Base-by-base conservation (phyloP, 345 rosid species). In the Eucalyptus regnans region DNA sequence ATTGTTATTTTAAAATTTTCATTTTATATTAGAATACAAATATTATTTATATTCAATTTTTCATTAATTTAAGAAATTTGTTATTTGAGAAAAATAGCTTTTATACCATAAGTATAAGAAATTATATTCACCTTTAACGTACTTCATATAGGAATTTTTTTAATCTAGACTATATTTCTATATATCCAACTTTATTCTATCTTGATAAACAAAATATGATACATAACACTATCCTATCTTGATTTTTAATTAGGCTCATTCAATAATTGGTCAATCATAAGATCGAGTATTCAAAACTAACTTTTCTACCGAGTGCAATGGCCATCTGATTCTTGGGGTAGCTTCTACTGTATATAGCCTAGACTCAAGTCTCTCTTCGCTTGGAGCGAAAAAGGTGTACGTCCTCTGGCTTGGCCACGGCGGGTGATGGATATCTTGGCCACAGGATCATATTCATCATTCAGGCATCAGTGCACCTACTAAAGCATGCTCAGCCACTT, bases 261-360 rank as follows among this genome's bases (percentile, higher is more conserved):
- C 88, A 16, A 80, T 31, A 33, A 9, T 16, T 5, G 4, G 22
- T 31, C 43, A 8, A 66, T 31, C 1, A 3, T 66, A 8, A 66
- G 79, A 15, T 66, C 22, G 37, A 31, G 43, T 68, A 48, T 25
- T 58, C 15, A 16, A 86, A 88, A 90, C 95, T 88, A 88, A 97
- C 23, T 98, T 99, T 96, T 93, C 99, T 97, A 58, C 96, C 98
- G 46, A 96, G 98, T 87, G 98, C 99, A 87, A 97, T 98, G 76
- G 97, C 97, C 99, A 96, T 93, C 90, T 97, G 98, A 91, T 96
- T 97, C 95, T 96, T 96, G 48, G 95, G 93, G 95, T 96, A 97
- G 94, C 98, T 95, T 90, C 96, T 92, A 92, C 98, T 2, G 37
- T 33, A 33, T 33, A 33, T 37, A 96, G 89, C 88, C 97, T 96